phyloP scores from a whole-genome alignment of 257 asterid species.

The Penstemon barbatus region DNA sequence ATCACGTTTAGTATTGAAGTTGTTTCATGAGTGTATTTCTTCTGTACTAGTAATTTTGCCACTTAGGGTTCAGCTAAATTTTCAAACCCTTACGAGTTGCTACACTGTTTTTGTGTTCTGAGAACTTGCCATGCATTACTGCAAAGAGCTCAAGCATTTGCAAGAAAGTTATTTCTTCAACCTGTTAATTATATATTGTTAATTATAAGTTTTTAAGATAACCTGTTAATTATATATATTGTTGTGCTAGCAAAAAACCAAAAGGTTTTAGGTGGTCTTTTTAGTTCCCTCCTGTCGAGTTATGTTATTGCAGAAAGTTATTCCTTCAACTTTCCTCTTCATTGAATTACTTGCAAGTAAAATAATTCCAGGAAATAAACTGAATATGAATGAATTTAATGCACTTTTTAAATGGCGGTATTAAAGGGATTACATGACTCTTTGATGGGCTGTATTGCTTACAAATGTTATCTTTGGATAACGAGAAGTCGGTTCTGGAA shows the following conservation, averaged over 20 bases:
- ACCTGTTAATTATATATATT: neutral
- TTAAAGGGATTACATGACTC: neutral
- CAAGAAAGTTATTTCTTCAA: no score
- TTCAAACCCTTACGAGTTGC: no score
- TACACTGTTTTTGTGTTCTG: no score
- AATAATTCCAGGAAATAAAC: neutral
- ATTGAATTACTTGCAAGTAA: slow-evolving; percentile 7
- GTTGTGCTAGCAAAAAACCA: neutral
- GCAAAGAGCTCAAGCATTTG: no score
- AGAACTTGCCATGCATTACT: no score
- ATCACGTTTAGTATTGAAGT: no score
- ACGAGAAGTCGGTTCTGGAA: no score
- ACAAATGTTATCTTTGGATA: neutral
- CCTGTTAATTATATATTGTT: no score
- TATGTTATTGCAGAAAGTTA: neutral
- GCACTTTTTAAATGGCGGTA: neutral
- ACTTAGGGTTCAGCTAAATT: no score
- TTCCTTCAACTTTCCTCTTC: slow-evolving; percentile 2
- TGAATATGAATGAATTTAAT: neutral
- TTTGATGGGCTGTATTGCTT: neutral
- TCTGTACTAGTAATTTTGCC: no score
- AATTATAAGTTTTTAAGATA: no score
- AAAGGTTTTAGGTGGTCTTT: slow-evolving; percentile 9
- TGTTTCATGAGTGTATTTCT: no score
- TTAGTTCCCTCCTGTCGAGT: neutral